These are phyloP conservation scores for barley (Hordeum vulgare) DNA, from an alignment of 176 grass and related monocot species.

Conservation along the genomic window DNA sequence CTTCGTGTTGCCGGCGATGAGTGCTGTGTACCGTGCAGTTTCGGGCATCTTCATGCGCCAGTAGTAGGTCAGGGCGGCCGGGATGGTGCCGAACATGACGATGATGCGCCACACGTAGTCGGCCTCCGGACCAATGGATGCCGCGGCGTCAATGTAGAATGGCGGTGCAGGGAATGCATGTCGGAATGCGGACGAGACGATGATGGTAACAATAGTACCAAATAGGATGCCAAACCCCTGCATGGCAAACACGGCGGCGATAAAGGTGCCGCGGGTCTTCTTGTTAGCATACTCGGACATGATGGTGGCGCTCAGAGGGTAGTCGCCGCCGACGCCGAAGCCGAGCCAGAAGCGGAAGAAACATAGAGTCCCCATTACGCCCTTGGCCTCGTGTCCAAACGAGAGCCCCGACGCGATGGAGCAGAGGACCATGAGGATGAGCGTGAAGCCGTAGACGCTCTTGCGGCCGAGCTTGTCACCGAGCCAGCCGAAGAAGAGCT, in stretches of 20 bases:
- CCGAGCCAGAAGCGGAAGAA: slow-evolving; percentile 88
- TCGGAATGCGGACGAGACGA: slow-evolving; percentile 46
- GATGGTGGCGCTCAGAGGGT: slow-evolving; percentile 64
- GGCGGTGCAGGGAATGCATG: slow-evolving; percentile 22
- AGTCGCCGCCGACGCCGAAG: slow-evolving; percentile 72
- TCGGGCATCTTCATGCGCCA: slow-evolving; percentile 97
- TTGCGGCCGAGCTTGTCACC: slow-evolving; percentile 52
- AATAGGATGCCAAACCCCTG: slow-evolving; percentile 73
- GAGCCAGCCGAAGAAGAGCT: slow-evolving; percentile 79
- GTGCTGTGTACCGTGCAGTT: slow-evolving; percentile 79
- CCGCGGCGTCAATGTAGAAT: background rate
- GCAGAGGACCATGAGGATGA: slow-evolving; percentile 63
- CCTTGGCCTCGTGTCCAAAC: slow-evolving; percentile 31
- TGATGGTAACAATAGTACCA: slow-evolving; percentile 41
- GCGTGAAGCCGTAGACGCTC: slow-evolving; percentile 46
- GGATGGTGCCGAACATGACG: slow-evolving; percentile 65
- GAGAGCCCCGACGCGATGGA: slow-evolving; percentile 57
- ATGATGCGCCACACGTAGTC: slow-evolving; percentile 75
- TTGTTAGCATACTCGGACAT: slow-evolving; percentile 81
- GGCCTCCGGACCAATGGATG: slow-evolving; percentile 32
- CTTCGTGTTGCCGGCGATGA: slow-evolving; percentile 56
- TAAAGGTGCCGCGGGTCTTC: slow-evolving; percentile 63
- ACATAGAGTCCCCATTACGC: slow-evolving; percentile 41
- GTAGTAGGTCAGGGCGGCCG: slow-evolving; percentile 66
- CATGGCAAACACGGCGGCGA: slow-evolving; percentile 77